These are phyloP conservation scores for Lasiodiplodia citricola DNA, from an alignment of 2,329 filamentous ascomycete species.

Conservation along the genomic window DNA sequence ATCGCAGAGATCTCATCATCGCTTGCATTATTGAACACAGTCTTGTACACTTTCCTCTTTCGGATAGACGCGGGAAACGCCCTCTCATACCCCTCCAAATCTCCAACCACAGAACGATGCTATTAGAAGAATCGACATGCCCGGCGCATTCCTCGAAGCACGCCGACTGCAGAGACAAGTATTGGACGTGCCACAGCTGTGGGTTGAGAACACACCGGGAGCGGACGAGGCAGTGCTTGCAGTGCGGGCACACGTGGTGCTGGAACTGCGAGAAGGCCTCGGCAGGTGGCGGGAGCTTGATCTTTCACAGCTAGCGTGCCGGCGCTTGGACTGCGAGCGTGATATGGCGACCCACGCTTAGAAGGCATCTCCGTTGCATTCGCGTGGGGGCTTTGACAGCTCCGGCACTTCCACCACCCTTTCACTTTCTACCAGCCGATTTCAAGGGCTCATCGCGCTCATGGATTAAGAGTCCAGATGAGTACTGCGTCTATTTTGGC, in stretches of 20 bases:
- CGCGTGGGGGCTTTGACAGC: not conserved
- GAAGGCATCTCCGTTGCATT: not conserved
- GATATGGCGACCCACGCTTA: too few relatives aligned
- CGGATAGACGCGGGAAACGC: not conserved
- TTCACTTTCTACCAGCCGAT: not conserved
- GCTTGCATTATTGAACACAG: not conserved
- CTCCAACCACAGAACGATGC: not conserved
- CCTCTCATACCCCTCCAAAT: not conserved
- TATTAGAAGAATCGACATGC: not conserved
- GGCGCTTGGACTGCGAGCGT: not conserved
- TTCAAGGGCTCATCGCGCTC: not conserved
- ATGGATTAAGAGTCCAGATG: not conserved
- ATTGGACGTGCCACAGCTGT: constrained; percentile 20
- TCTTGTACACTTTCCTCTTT: not conserved
- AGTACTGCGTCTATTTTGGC: not conserved
- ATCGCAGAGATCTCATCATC: not conserved
- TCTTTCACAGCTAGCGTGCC: constrained; percentile 1
- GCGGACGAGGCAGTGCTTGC: constrained; percentile 14
- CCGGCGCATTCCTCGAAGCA: constrained; percentile 1
- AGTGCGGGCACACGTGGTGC: constrained; percentile 17
- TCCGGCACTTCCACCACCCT: not conserved
- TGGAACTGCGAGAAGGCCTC: constrained; percentile 11
- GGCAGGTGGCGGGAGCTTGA: constrained; percentile 8
- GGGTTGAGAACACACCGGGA: constrained; percentile 10
- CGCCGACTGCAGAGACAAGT: constrained; percentile 15